Base-by-base conservation (phyloP, 1,284 basidiomycete genomes). In the Pascua sp. region DNA sequence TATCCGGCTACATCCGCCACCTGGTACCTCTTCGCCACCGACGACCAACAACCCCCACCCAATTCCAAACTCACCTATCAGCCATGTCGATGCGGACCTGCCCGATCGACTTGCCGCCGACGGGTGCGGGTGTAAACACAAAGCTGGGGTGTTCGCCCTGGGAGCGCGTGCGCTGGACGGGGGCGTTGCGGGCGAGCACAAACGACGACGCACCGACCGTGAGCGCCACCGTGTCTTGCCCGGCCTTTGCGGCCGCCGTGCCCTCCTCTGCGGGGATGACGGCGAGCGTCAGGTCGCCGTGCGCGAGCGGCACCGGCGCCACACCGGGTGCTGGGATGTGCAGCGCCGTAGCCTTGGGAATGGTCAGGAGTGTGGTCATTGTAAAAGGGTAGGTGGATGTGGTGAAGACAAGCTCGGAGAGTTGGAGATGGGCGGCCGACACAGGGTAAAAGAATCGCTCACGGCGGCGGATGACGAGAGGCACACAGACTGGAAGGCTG, bases 21-120 rank as follows among this genome's bases (percentile, higher is more conserved):
- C 40, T n/a, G n/a, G n/a, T n/a, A 18, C 40, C 16, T 4, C 12
- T 11, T 11, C 11, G 2, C n/a, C 32, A 32, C 24, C 24, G 24
- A 32, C 24, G 24, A 32, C 24, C 24, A 32, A 32, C 24, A 32
- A 32, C 24, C 24, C 24, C 24, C 24, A 32, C 24, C 3, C 24
- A 7, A 32, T 32, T 7, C 24, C 24, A 18, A 4, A 66, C 71
- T 54, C 44, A 73, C 73, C 68, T 70, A 50, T 67, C 62, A 42
- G 67, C 65, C 55, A 76, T 59, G 38, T 63, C 59, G 55, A 78
- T 68, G 56, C 69, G 67, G 42, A 78, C 75, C 49, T 72, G 71
- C 2, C 76, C 76, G 24, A 76, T 62, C 16, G 63, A 45, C 39
- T 59, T 63, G 32, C 68, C 68, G 1, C 69, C 68, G 38, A 67